A percentile compares a stretch with the other conserved stretches of the same genome.
These are phyloP conservation scores for Colletotrichum zoysiae DNA, from an alignment of 2,329 filamentous ascomycete species.

Conservation along the genomic window DNA sequence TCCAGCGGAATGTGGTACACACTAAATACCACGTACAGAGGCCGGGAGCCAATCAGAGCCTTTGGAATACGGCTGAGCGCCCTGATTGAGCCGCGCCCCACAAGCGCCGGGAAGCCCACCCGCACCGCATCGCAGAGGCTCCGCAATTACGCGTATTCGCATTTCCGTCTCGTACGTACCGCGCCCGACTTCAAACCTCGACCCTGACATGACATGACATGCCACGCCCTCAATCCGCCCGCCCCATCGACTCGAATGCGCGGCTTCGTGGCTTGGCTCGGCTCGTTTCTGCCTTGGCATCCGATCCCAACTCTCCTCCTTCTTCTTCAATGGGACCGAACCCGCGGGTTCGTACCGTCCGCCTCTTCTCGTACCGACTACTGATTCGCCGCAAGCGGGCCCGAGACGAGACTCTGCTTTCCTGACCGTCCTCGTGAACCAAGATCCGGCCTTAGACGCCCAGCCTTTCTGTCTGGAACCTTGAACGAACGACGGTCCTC, in stretches of 20 bases:
- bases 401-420: too few relatives aligned
- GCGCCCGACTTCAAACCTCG: conserved; percentile 7
- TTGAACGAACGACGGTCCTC: not conserved
- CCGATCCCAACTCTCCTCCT: not conserved
- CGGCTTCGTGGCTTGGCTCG: conserved; percentile 3
- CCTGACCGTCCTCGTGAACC: too few relatives aligned
- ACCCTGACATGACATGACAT: not conserved
- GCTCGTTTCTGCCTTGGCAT: not conserved
- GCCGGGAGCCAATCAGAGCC: conserved; percentile 14
- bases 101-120: conserved; percentile 17
- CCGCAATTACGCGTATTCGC: conserved; percentile 38
- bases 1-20: not conserved
- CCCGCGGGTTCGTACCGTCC: conserved; percentile 25
- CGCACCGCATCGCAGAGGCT: not conserved
- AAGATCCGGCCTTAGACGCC: not conserved
- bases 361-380: not conserved
- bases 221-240: too few relatives aligned
- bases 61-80: conserved; percentile 14
- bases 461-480: not conserved
- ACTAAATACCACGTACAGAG: conserved; percentile 6
- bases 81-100: not conserved
- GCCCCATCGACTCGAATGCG: not conserved
- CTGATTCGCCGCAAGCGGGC: not conserved
- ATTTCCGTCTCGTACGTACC: conserved; percentile 9
- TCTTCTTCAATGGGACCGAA: conserved; percentile 17